Evolutionary conservation across 2,329 filamentous ascomycete species (phyloP), one percentile per base, ranked within the genome.

Genomic region (Simplicillium sp.): DNA sequence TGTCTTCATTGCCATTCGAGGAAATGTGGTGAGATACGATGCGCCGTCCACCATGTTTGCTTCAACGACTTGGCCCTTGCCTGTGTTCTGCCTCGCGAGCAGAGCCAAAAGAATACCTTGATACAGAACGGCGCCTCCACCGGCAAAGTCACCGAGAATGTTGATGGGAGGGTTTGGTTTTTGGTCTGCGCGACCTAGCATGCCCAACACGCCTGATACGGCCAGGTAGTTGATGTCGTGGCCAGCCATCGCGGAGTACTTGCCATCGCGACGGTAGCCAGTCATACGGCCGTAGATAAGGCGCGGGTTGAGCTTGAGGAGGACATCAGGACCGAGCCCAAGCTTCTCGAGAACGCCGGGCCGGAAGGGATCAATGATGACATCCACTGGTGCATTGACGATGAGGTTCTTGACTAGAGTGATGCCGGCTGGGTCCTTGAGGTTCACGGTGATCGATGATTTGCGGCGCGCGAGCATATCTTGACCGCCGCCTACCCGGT

Each of bases 151-250:
- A 0, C 80, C 90, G 1, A 97, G 65, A 14, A 97, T 72, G 54
- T 97, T 97, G 6, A 70, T 77, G 0, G 92, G 92, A 14, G 89
- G 74, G 46, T 83, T 80, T 1, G 90, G 90, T 48, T 77, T 80
- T 54, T 82, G 75, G 13, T 70, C 73, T 20, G 67, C 66, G 1
- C 84, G 70, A 1, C 90, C 90, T 3, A 97, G 74, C 62, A 95
- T 69, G 1, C 74, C 73, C 20, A 97, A 64, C 1, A 84, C 82
- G 1, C 90, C 90, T 0, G 83, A 84, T 0, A 95, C 86, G 37
- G 89, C 87, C 34, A 97, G 82, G 62, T 97, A 97, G 57, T 97
- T 96, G 60, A 96, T 95, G 58, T 96, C 89, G 57, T 96, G 89
- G 35, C 89, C 89, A 0, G 89, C 88, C 89, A 95, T 96, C 53